Percentiles rank a stretch among this genome's conserved stretches.
phyloP scores from a whole-genome alignment of 495 filamentous ascomycete species.

The Podospora pseudopauciseta region DNA sequence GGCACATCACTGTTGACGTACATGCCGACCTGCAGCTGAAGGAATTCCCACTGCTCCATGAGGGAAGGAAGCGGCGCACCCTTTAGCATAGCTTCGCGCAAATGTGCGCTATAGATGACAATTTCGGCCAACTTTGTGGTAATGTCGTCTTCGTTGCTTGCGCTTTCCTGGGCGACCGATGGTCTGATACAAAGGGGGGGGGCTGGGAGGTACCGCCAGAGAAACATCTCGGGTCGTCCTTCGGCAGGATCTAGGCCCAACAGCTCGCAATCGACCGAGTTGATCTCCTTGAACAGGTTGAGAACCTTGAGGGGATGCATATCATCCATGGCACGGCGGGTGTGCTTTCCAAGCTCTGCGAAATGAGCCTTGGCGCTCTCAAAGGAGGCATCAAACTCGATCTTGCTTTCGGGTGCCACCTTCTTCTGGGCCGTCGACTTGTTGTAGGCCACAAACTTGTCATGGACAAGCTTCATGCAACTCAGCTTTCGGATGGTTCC shows the following conservation, averaged over 20 bases:
- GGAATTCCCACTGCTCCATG: conserved; percentile 98
- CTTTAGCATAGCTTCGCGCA: conserved; percentile 72
- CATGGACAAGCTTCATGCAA: conserved; percentile 87
- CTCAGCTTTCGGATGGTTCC: conserved; percentile 85
- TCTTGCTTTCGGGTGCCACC: conserved; percentile 69
- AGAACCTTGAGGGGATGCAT: conserved; percentile 84
- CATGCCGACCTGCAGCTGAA: conserved; percentile 90
- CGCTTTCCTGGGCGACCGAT: conserved; percentile 83
- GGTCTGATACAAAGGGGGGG: conserved; percentile 91
- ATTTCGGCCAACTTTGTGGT: conserved; percentile 94
- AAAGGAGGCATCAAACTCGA: conserved; percentile 80
- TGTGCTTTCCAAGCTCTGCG: conserved; percentile 81
- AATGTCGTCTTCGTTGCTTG: conserved; percentile 93
- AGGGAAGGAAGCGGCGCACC: conserved; percentile 81
- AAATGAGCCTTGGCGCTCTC: conserved; percentile 66
- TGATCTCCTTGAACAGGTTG: conserved; percentile 84
- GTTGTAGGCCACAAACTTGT: conserved; percentile 84
- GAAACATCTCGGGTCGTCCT: conserved; percentile 91
- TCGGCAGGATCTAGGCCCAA: conserved; percentile 81
- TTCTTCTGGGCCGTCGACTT: conserved; percentile 82
- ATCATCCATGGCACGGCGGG: conserved; percentile 89
- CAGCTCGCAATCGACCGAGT: conserved; percentile 82
- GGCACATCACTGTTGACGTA: conserved; percentile 98
- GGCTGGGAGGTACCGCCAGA: conserved; percentile 94
- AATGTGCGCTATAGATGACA: conserved; percentile 77